Conservation (phyloP, 306 rosid genomes). For the Cucumis melo region DNA sequence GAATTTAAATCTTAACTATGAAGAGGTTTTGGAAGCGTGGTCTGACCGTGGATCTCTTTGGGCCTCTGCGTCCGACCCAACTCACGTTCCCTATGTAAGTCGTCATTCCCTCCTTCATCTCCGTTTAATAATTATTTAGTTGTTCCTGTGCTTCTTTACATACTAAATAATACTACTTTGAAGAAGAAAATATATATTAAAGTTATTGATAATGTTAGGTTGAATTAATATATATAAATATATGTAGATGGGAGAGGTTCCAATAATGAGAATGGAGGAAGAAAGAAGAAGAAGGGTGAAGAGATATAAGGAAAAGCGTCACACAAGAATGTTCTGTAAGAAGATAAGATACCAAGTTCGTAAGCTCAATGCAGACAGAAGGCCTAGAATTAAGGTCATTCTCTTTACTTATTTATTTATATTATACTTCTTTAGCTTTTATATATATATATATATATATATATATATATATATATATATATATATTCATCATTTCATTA, state of each 20-base stretch:
- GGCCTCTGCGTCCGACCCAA: neutral
- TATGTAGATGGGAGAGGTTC: slow-evolving; percentile 62
- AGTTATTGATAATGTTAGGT: too few relatives aligned
- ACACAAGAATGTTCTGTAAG: neutral
- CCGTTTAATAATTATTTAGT: too few relatives aligned
- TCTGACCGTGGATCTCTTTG: neutral
- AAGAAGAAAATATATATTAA: too few relatives aligned
- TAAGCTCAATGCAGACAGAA: neutral
- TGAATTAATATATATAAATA: too few relatives aligned
- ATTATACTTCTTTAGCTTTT: too few relatives aligned
- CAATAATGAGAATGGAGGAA: slow-evolving; percentile 33
- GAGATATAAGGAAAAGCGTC: neutral
- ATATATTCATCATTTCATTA: too few relatives aligned
- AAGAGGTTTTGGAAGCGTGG: neutral
- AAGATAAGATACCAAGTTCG: slow-evolving; percentile 33
- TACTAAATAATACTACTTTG: too few relatives aligned
- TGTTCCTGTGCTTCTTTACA: too few relatives aligned
- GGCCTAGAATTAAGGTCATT: neutral
- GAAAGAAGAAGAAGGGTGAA: slow-evolving; percentile 15
- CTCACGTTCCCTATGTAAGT: neutral
- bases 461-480: too few relatives aligned
- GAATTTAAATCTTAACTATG: neutral
- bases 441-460: too few relatives aligned
- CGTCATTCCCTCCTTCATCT: neutral
- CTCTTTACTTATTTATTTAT: too few relatives aligned